Evolutionary conservation across 2,329 filamentous ascomycete genomes (phyloP).

Genomic region (Zalaria obscura): DNA sequence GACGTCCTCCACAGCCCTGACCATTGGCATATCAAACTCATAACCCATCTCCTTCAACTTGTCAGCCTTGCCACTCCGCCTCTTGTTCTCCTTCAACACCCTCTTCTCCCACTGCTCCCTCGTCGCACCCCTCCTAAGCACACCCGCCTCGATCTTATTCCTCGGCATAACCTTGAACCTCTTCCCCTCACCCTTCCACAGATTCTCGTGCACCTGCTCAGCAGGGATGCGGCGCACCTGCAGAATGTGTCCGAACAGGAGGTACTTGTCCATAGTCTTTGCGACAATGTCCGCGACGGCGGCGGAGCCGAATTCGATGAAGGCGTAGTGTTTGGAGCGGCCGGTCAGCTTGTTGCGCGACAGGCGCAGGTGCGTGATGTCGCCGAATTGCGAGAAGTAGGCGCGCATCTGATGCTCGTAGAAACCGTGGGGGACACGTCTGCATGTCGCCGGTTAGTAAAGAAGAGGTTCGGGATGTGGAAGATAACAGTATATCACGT

Average conservation of each 20-base stretch:
- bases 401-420: conserved; percentile 90
- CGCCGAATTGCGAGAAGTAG: conserved; percentile 89
- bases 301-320: conserved; percentile 68
- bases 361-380: conserved; percentile 63
- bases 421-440: conserved; percentile 84
- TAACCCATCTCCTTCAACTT: conserved; percentile 74
- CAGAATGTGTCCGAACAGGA: conserved; percentile 86
- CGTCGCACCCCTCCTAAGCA: conserved; percentile 57
- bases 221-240: conserved; percentile 69
- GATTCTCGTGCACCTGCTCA: conserved; percentile 62
- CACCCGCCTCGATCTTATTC: conserved; percentile 70
- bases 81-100: conserved; percentile 57
- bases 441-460: conserved; percentile 14
- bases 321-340: conserved; percentile 83
- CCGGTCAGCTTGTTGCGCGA: conserved; percentile 89
- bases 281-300: conserved; percentile 85
- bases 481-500: conserved; percentile 11
- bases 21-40: conserved; percentile 58
- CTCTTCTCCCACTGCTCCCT: conserved; percentile 68
- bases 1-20: conserved; percentile 50
- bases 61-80: conserved; percentile 52
- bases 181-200: conserved; percentile 83
- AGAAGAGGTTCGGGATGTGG: background rate
- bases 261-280: conserved; percentile 95
- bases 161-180: conserved; percentile 81